Evolutionary conservation across 73 alveolate genomes (phyloP).

Genomic region (Blepharisma japonicum): DNA sequence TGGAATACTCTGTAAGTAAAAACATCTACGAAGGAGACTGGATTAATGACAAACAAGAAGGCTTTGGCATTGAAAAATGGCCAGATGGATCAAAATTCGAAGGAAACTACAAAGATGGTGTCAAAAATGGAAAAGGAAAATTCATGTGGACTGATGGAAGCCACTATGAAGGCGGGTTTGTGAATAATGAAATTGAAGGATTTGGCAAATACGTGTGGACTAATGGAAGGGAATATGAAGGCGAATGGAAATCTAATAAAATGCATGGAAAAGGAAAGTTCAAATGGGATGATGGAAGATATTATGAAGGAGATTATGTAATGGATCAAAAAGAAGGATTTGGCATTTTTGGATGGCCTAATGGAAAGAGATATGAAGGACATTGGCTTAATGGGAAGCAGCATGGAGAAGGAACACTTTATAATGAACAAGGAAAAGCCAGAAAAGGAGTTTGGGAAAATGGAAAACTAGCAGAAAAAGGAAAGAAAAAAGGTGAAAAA

Average conservation of each 20-base stretch:
- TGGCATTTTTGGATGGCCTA: conserved; percentile 69
- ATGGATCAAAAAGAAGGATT: conserved; percentile 66
- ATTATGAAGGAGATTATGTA: conserved; percentile 65
- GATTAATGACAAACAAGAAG: conserved; percentile 77
- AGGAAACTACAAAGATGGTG: conserved; percentile 72
- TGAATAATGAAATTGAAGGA: conserved; percentile 61
- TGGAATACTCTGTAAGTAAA: conserved; percentile 52
- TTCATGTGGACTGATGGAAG: conserved; percentile 73
- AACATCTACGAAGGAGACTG: conserved; percentile 70
- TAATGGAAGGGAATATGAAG: conserved; percentile 66
- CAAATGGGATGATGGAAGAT: conserved; percentile 67
- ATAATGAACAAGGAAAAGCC: conserved; percentile 34
- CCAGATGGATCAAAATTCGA: conserved; percentile 73
- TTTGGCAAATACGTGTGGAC: conserved; percentile 63
- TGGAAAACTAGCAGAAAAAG: conserved; percentile 25
- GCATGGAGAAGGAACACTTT: conserved; percentile 49
- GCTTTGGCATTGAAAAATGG: conserved; percentile 77
- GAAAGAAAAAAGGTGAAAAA: too few relatives aligned
- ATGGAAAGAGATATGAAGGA: conserved; percentile 64
- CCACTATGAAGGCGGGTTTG: conserved; percentile 62
- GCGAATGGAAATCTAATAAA: conserved; percentile 67
- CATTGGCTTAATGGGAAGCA: conserved; percentile 64
- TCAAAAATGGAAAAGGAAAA: conserved; percentile 70
- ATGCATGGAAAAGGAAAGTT: conserved; percentile 72
- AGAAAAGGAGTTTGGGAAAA: conserved; percentile 55